Conservation (phyloP, 495 filamentous ascomycete genomes). For the Parachaetomium inaequale region DNA sequence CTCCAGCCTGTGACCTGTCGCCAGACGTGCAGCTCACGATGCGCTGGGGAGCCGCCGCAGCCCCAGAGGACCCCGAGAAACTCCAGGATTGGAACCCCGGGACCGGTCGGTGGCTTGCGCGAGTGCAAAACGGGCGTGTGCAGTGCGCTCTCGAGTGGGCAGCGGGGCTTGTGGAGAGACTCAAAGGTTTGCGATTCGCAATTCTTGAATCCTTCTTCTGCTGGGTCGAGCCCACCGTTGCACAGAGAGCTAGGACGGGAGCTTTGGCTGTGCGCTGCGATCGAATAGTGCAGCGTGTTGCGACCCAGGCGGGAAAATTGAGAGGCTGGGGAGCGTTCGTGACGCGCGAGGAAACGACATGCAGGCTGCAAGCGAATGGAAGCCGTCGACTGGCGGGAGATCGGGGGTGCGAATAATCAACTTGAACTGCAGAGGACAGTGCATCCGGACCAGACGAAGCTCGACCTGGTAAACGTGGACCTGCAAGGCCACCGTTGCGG, state of each 20-base stretch:
- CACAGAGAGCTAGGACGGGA: constrained; percentile 6
- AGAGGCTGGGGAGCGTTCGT: constrained; percentile 29
- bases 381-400: neutral
- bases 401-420: neutral
- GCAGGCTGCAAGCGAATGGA: constrained; percentile 23
- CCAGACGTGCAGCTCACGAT: neutral
- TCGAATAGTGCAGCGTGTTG: constrained; percentile 25
- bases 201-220: constrained; percentile 16
- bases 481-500: neutral
- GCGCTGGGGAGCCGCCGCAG: neutral
- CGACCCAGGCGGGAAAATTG: constrained; percentile 25
- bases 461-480: neutral
- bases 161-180: constrained; percentile 6
- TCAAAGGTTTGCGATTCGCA: constrained; percentile 15
- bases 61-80: neutral
- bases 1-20: too few relatives aligned
- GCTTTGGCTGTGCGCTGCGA: constrained; percentile 13
- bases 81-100: neutral
- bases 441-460: neutral
- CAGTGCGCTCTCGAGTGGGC: constrained; percentile 1
- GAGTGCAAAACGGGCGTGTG: too few relatives aligned
- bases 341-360: constrained; percentile 13
- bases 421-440: neutral
- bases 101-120: constrained; percentile 13
- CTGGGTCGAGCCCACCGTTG: constrained; percentile 17